Conservation (phyloP, 805 yeast genomes). For the Debaryomyces maramus region DNA sequence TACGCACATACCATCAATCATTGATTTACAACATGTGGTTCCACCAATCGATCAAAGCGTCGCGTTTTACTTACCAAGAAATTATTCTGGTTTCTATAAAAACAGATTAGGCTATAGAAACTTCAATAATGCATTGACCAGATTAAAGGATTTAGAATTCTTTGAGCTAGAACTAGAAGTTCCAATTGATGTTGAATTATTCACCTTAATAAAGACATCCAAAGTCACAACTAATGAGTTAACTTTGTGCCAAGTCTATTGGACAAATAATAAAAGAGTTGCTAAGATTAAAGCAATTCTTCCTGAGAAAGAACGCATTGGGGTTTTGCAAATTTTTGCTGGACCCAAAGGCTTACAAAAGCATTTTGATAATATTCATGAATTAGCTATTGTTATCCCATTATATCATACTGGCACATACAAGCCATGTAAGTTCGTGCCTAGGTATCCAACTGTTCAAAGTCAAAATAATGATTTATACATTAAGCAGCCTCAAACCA, state of each 20-base stretch:
- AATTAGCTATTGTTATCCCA: conserved; percentile 72
- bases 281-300: conserved; percentile 80
- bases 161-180: conserved; percentile 75
- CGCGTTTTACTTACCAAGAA: conserved; percentile 79
- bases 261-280: conserved; percentile 60
- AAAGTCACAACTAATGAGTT: conserved; percentile 47
- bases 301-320: conserved; percentile 68
- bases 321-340: conserved; percentile 73
- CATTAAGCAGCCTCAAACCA: conserved; percentile 81
- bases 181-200: conserved; percentile 69
- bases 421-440: conserved; percentile 66
- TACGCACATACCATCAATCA: conserved; percentile 82
- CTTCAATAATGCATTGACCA: conserved; percentile 75
- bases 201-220: conserved; percentile 57
- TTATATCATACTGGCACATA: conserved; percentile 68
- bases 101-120: conserved; percentile 59
- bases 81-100: conserved; percentile 76
- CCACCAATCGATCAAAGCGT: conserved; percentile 81
- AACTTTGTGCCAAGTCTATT: conserved; percentile 76
- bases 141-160: conserved; percentile 71
- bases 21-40: conserved; percentile 77
- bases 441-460: conserved; percentile 69
- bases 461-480: conserved; percentile 74
- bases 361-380: conserved; percentile 58
- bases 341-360: conserved; percentile 63